Conservation (phyloP, 129 eudicot species). For the Artemisia annua region DNA sequence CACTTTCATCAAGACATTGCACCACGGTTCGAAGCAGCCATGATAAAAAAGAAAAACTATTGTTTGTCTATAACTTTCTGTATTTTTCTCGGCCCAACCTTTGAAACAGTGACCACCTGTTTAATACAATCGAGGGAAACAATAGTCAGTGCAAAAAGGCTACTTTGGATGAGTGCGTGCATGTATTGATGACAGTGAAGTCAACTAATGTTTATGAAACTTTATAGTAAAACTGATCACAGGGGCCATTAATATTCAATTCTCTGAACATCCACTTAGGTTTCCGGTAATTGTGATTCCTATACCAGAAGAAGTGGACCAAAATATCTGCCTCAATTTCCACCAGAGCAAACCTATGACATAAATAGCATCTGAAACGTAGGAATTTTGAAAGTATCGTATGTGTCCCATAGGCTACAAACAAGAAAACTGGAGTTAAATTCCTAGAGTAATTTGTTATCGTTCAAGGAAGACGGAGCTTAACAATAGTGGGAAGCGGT, state of each 20-base stretch:
- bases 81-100: slow-evolving; percentile 1
- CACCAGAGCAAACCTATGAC: slow-evolving; percentile 11
- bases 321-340: slow-evolving; percentile 1
- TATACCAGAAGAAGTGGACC: neutral
- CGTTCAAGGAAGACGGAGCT: neutral
- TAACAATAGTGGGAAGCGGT: slow-evolving; percentile 4
- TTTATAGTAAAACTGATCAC: slow-evolving; percentile 5
- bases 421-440: neutral
- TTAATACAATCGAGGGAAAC: neutral
- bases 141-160: neutral
- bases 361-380: neutral
- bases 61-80: neutral
- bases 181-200: slow-evolving; percentile 11
- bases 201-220: neutral
- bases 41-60: slow-evolving; percentile 5
- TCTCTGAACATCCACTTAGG: slow-evolving; percentile 7
- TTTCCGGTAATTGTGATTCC: slow-evolving; percentile 4
- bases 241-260: slow-evolving; percentile 8
- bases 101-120: neutral
- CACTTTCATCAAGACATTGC: slow-evolving; percentile 22
- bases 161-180: slow-evolving; percentile 16
- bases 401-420: neutral
- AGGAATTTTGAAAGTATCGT: neutral
- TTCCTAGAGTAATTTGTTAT: neutral
- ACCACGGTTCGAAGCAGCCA: slow-evolving; percentile 8